Base-by-base conservation (phyloP, 2,329 filamentous ascomycete genomes). In the Fusarium kyushuense region DNA sequence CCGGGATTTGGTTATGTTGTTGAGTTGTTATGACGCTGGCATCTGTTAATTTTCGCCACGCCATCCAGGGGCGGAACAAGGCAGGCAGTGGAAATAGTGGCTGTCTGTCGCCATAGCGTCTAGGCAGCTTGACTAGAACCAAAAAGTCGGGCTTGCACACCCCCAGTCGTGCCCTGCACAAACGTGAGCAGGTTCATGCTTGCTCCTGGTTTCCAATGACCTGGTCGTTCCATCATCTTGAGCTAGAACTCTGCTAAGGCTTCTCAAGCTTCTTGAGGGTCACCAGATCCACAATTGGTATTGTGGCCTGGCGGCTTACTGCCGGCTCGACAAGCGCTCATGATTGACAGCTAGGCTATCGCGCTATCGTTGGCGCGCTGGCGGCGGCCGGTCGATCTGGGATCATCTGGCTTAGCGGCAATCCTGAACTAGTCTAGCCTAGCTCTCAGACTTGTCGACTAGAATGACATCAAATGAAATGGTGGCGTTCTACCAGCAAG, bases 201-300 rank as follows among this genome's bases (percentile, higher is more conserved):
- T 47, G 46, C 54, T 45, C 36, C 35, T 42, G 23, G 30, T 29
- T 32, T 10, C 38, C 46, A 33, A 17, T 45, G 27, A 6, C 17
- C 35, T 64, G 55, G 35, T 51, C 42, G 65, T 59, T 41, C 65
- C 62, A 65, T 51, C 60, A 59, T 53, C 57, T 40, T 43, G 49
- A 69, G 69, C 71, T 72, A 72, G 71, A 73, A 73, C 58, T 57
- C 62, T 71, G 64, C 65, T 67, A 71, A 58, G 69, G 69, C 71
- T 73, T 73, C 71, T 73, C 47, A 63, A 53, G 62, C 54, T 67
- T 52, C 64, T 70, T 52, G 62, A 69, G 42, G 54, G 53, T 48
- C 48, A 36, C 41, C 53, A 72, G 54, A 32, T 55, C 65, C 61
- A 69, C 55, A 38, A 55, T 58, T 58, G 32, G 41, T 33, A 58